Conservation (phyloP, 2,329 filamentous ascomycete genomes). For the Talaromyces sp. region DNA sequence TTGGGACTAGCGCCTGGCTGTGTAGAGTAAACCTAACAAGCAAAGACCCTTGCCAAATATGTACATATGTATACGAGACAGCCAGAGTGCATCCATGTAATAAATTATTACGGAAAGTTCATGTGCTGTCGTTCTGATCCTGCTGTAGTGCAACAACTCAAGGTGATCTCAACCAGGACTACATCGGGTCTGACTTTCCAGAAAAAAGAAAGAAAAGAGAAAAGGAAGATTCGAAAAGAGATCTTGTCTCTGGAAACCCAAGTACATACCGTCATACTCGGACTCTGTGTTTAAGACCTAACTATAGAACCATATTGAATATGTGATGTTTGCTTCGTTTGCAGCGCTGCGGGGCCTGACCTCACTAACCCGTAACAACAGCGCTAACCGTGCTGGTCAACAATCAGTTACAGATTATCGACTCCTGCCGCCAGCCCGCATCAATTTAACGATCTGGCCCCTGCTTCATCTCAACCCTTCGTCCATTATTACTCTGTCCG, state of each 20-base stretch:
- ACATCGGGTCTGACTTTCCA: no score
- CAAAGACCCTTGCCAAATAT: no score
- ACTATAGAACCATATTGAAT: no score
- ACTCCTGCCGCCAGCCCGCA: conserved; percentile 2
- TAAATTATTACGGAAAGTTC: not conserved
- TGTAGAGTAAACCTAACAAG: not conserved
- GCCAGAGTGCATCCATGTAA: not conserved
- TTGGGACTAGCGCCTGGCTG: not conserved
- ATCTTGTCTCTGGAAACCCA: no score
- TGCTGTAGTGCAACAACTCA: not conserved
- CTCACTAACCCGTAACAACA: not conserved
- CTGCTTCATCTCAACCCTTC: conserved; percentile 5
- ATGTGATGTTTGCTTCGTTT: not conserved
- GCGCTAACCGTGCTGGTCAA: not conserved
- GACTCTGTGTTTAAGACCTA: not conserved
- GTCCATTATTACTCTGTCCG: not conserved
- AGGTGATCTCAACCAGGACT: no score
- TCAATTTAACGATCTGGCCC: conserved; percentile 8
- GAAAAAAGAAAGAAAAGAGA: no score
- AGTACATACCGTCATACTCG: not conserved
- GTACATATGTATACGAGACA: not conserved
- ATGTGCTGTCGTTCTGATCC: not conserved
- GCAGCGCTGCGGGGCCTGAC: not conserved
- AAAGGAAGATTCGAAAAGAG: no score
- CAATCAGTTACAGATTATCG: not conserved